phyloP scores from a whole-genome alignment of 1,284 basidiomycete genomes.

The Fomitopsis schrenkii region DNA sequence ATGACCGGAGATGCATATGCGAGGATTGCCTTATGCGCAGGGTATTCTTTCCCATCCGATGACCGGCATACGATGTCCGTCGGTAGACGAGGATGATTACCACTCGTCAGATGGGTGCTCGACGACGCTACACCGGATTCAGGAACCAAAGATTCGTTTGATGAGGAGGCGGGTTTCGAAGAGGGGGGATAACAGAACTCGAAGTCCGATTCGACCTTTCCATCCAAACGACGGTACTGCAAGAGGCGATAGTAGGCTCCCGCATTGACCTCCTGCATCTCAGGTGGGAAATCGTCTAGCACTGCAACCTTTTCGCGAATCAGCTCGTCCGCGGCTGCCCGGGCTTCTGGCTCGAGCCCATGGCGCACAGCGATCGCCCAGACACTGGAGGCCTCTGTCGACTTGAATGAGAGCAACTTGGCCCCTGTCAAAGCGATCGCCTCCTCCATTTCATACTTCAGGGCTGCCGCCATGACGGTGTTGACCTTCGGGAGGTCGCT shows the following conservation, averaged over 20 bases:
- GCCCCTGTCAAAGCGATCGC: neutral
- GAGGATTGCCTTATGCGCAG: conserved; percentile 40
- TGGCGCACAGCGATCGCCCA: neutral
- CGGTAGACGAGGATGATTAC: neutral
- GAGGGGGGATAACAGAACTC: neutral
- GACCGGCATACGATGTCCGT: conserved; percentile 41
- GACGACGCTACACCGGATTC: neutral
- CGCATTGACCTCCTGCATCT: neutral
- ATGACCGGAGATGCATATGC: conserved; percentile 44
- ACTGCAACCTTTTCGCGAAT: neutral
- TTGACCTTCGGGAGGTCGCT: neutral
- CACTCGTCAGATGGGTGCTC: neutral
- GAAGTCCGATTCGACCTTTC: neutral
- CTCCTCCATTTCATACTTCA: neutral
- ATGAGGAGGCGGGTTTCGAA: too few relatives aligned
- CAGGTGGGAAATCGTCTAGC: neutral
- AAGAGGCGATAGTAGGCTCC: neutral
- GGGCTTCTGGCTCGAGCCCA: neutral
- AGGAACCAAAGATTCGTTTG: too few relatives aligned
- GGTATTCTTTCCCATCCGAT: conserved; percentile 42
- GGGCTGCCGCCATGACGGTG: neutral
- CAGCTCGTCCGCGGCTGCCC: neutral
- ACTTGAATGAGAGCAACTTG: neutral
- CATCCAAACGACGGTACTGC: neutral
- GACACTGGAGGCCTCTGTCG: neutral